Base-by-base conservation (phyloP, 2,329 filamentous ascomycete species). In the Pyrenochaeta sp. region DNA sequence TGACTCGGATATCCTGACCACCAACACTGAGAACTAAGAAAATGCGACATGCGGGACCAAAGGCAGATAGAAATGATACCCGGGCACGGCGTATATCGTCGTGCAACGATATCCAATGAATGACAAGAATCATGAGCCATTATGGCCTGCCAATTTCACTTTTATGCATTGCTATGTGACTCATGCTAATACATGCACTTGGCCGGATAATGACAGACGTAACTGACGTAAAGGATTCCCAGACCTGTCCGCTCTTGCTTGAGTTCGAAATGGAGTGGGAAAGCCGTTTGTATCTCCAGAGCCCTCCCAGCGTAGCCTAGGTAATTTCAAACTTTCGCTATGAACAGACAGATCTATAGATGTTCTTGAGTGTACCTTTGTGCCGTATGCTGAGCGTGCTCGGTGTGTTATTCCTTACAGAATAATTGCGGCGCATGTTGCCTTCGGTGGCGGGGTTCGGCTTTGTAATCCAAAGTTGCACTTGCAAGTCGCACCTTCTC, bases 1-100 rank as follows among this genome's bases (percentile, higher is more conserved):
- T 80, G 80, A 98, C 88, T 97, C 92, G 71, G 95, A 99, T 82
- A 99, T 99, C 81, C 87, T 99, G 73, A 89, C 84, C 82, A 88
- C 91, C 81, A 87, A 88, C 71, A 70, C 77, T 49, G 71, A 74
- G 60, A 81, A 80, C 64, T 68, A 66, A 68, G 56, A 41, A 51
- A 51, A 45, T 49, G 33, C 37, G 32, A 41, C 31, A 33, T 15
- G 23, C 35, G 18, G 37, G 35, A 42, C 46, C 44, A 42, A 51
- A 48, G 51, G 35, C 49, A 61, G 48, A 59, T 60, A 64, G 56
- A 67, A 50, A 55, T 63, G 61, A 67, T 69, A 68, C 62, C 61
- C 57, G 60, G 51, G 58, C 50, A 62, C 50, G 56, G 60, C 58
- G 58, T 56, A 59, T 49, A 44, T 40, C 47, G 52, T 55, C 49